A percentile compares a stretch with the other conserved stretches of the same genome.
Conservation (phyloP, 352 stramenopile species). For the Pythium phragmitis region DNA sequence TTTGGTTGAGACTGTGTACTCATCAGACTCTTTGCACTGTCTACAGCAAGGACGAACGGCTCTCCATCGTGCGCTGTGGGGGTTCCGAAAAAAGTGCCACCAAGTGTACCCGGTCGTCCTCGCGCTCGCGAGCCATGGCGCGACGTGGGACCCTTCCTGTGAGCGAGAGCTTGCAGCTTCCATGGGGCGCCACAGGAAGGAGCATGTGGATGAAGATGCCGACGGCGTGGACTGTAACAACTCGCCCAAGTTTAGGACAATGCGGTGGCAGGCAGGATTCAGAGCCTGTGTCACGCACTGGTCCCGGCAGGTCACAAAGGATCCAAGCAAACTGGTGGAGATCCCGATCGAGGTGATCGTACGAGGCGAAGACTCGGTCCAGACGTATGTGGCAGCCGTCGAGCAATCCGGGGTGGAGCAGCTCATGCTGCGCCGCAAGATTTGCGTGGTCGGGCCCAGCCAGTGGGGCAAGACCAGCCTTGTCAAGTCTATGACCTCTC, state of each 20-base stretch:
- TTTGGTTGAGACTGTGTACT: too few species aligned
- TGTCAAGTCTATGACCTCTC: constrained; percentile 28
- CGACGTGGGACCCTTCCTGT: constrained; percentile 5
- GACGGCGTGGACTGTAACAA: background rate
- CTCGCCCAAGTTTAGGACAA: background rate
- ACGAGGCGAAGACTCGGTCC: constrained; percentile 18
- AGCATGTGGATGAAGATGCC: too few species aligned
- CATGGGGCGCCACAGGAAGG: background rate
- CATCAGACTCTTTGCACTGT: too few species aligned
- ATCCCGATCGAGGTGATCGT: constrained; percentile 23
- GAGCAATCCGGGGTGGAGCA: constrained; percentile 5
- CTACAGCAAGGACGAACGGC: background rate
- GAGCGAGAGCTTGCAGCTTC: background rate
- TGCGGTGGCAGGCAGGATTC: constrained; percentile 5
- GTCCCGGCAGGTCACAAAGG: background rate
- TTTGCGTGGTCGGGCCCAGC: constrained; percentile 32
- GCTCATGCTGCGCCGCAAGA: constrained; percentile 23
- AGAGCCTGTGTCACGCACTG: constrained; percentile 2
- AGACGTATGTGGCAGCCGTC: constrained; percentile 13
- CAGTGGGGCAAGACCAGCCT: constrained; percentile 36
- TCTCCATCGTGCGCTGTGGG: constrained; percentile 8
- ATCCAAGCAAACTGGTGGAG: background rate
- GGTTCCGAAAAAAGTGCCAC: background rate
- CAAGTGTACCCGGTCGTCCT: background rate
- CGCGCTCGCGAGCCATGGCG: background rate